A percentile compares a stretch with the other conserved stretches of the same genome.
These are phyloP conservation scores for Hypoxylon rickii DNA, from an alignment of 495 filamentous ascomycete genomes.

Conservation along the genomic window DNA sequence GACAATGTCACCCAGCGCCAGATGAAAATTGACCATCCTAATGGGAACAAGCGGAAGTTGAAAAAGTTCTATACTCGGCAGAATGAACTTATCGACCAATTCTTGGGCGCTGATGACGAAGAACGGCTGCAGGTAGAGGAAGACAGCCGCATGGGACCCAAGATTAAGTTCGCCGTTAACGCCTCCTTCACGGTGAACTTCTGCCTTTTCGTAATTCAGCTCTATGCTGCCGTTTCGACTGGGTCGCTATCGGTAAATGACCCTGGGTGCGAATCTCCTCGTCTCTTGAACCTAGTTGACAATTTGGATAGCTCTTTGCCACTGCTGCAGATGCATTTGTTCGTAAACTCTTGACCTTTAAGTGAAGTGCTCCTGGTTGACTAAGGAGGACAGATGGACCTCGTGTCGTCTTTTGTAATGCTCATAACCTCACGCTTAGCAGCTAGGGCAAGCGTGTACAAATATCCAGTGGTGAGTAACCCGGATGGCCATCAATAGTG, in stretches of 20 bases:
- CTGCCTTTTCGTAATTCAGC: slow-evolving; percentile 60
- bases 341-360: slow-evolving; percentile 33
- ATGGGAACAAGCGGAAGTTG: slow-evolving; percentile 48
- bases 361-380: slow-evolving; percentile 31
- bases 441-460: slow-evolving; percentile 57
- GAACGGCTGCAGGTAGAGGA: slow-evolving; percentile 54
- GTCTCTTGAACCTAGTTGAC: slow-evolving; percentile 30
- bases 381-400: slow-evolving; percentile 52
- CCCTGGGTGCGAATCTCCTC: slow-evolving; percentile 16
- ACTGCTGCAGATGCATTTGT: slow-evolving; percentile 63
- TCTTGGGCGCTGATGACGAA: slow-evolving; percentile 57
- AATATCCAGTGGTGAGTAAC: slow-evolving; percentile 56
- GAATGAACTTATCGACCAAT: slow-evolving; percentile 60
- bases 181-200: slow-evolving; percentile 59
- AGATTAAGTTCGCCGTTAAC: slow-evolving; percentile 61
- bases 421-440: slow-evolving; percentile 57
- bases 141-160: slow-evolving; percentile 52
- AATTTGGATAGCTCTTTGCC: slow-evolving; percentile 51
- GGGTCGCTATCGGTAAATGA: slow-evolving; percentile 53
- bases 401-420: slow-evolving; percentile 63
- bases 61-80: slow-evolving; percentile 60
- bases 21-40: slow-evolving; percentile 51
- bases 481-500: slow-evolving; percentile 1
- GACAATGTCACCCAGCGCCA: slow-evolving; percentile 46
- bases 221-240: slow-evolving; percentile 61